A percentile compares a stretch with the other conserved stretches of the same genome.
These are phyloP conservation scores for Brasilioporus rufonigricans DNA, from an alignment of 768 basidiomycete species.

Conservation along the genomic window DNA sequence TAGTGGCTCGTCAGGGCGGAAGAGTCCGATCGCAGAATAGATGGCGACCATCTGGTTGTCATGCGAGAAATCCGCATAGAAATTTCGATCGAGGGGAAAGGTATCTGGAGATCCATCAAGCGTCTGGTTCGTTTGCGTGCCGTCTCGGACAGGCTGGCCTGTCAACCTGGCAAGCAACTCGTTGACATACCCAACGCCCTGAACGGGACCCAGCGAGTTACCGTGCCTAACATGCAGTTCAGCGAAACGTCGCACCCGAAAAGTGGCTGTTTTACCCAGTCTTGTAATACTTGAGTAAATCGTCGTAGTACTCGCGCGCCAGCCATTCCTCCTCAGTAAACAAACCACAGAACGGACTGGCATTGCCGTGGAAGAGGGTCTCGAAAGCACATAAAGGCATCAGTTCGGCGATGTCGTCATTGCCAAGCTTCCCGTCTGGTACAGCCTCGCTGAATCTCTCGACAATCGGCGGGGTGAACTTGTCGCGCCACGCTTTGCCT, in stretches of 20 bases:
- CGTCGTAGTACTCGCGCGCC: slow-evolving; percentile 65
- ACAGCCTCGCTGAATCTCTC: slow-evolving; percentile 58
- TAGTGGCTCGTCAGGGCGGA: slow-evolving; percentile 32
- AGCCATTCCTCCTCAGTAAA: slow-evolving; percentile 64
- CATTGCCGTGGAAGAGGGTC: slow-evolving; percentile 48
- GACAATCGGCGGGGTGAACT: slow-evolving; percentile 55
- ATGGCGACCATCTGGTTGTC: slow-evolving; percentile 85
- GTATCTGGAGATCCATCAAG: slow-evolving; percentile 63
- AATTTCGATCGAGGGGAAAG: slow-evolving; percentile 65
- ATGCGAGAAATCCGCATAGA: slow-evolving; percentile 85
- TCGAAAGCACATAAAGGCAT: slow-evolving; percentile 82
- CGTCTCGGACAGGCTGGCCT: slow-evolving; percentile 56
- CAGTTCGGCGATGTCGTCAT: slow-evolving; percentile 54
- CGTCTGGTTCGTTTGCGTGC: slow-evolving; percentile 76
- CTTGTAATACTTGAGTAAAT: slow-evolving; percentile 76
- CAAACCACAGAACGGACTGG: slow-evolving; percentile 71
- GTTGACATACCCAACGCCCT: slow-evolving; percentile 86
- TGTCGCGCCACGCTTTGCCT: slow-evolving; percentile 51
- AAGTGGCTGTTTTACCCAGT: slow-evolving; percentile 52
- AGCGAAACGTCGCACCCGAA: neutral
- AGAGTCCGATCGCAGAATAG: slow-evolving; percentile 60
- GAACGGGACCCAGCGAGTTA: slow-evolving; percentile 64
- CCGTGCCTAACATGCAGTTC: slow-evolving; percentile 51
- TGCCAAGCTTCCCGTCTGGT: slow-evolving; percentile 57
- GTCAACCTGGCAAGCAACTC: slow-evolving; percentile 86